Base-by-base conservation (phyloP, 75 land plant genomes). In the Chamaecyparis obtusa region DNA sequence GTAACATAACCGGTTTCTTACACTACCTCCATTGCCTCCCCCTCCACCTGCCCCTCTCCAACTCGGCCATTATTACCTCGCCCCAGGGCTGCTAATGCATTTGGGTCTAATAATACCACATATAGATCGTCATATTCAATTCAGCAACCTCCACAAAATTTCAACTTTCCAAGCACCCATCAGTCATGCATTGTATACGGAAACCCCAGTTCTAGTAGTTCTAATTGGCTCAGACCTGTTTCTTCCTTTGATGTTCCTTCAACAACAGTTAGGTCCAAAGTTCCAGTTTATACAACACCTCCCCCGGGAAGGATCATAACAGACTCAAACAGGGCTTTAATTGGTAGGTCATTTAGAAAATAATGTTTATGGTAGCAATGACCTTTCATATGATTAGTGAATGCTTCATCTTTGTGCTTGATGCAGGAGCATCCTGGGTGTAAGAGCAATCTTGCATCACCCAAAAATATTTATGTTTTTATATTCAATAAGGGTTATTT, bases 211-310 rank as follows among this genome's bases (percentile, higher is more conserved):
- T 84, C 85, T 6, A 27, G 41, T 19, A 24, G 43, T 9, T n/a
- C 64, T 69, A 71, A 64, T 14, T 87, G 90, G 27, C 72, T 84
- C 9, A 55, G 43, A 9, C 84, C 88, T 11, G 74, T 86, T n/a
- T 33, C 81, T 17, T 35, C 75, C 24, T 27, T 55, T 74, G 87
- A 85, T 33, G 72, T 55, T 76, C 37, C 89, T 16, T 88, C 92
- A 27, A 90, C 88, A 54, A 87, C 49, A 69, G 79, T 88, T 41
- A 84, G 93, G 88, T 85, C 88, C 33, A 82, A 85, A 24, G 56
- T 86, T 35, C 88, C 89, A 60, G 85, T 90, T 21, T 92, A 54
- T 56, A 87, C 93, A 35, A 76, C 88, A 2, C 82, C 88, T 85
- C 87, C 91, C 33, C 57, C 82, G 13, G 55, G 80, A 57, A 78